These are phyloP conservation scores for Ramaria rubella DNA, from an alignment of 768 basidiomycete species.

Conservation along the genomic window DNA sequence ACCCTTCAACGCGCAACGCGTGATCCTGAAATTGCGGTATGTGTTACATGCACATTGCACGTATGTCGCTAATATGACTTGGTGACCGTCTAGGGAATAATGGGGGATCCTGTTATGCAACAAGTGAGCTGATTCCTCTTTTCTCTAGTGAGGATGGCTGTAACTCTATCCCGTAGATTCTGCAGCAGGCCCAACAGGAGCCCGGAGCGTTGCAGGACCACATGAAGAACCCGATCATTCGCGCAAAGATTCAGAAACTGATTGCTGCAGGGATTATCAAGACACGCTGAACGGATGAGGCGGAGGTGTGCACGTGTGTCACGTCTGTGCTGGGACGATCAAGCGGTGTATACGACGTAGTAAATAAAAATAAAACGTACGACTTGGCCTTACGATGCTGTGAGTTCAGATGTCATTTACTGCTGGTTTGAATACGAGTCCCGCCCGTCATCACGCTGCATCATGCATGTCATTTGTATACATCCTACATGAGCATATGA, in stretches of 20 bases:
- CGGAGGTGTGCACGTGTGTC: not conserved
- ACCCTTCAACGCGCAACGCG: conserved; percentile 91
- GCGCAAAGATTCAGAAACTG: conserved; percentile 80
- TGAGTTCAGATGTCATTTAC: too few relatives aligned
- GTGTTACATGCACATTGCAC: conserved; percentile 23
- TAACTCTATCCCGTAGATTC: conserved; percentile 38
- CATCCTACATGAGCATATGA: too few relatives aligned
- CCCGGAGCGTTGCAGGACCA: conserved; percentile 90
- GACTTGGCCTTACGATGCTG: too few relatives aligned
- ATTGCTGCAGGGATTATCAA: conserved; percentile 90
- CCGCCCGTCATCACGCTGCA: too few relatives aligned
- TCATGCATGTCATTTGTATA: too few relatives aligned
- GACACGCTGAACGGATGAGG: conserved; percentile 72
- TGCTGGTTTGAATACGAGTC: too few relatives aligned
- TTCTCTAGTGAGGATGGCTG: not conserved
- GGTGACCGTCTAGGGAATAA: conserved; percentile 51
- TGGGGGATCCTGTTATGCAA: conserved; percentile 91
- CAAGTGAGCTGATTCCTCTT: conserved; percentile 26
- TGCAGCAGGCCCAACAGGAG: conserved; percentile 89
- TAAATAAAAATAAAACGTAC: too few relatives aligned
- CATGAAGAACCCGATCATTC: conserved; percentile 86
- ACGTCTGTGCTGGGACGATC: too few relatives aligned
- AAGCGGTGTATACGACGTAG: too few relatives aligned
- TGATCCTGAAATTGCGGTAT: conserved; percentile 90
- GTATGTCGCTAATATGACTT: conserved; percentile 6